A percentile compares a stretch with the other conserved stretches of the same genome.
These are phyloP conservation scores for Cladosporium sp. DNA, from an alignment of 2,329 filamentous ascomycete genomes.

Conservation along the genomic window DNA sequence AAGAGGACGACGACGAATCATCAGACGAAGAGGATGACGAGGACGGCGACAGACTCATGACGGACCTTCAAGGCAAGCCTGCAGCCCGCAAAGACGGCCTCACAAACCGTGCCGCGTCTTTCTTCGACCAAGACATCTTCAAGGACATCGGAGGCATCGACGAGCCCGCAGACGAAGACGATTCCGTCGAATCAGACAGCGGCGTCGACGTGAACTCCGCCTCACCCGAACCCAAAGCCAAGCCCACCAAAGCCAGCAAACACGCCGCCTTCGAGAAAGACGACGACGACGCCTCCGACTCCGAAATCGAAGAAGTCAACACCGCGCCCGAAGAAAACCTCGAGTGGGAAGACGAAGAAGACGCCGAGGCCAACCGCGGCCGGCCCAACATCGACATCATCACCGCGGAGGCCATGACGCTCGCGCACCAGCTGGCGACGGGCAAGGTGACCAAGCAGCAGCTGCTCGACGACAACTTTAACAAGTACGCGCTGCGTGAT, in stretches of 20 bases:
- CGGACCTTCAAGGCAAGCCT: conserved; percentile 50
- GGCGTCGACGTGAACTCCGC: conserved; percentile 32
- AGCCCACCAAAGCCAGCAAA: conserved; percentile 14
- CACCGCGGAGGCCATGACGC: conserved; percentile 97
- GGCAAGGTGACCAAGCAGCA: conserved; percentile 75
- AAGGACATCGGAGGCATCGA: conserved; percentile 67
- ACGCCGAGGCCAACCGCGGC: conserved; percentile 37
- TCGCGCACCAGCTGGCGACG: conserved; percentile 85
- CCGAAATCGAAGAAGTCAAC: conserved; percentile 26
- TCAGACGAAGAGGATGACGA: conserved; percentile 49
- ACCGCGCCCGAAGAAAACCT: conserved; percentile 28
- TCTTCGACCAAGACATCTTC: conserved; percentile 95
- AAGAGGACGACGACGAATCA: conserved; percentile 57
- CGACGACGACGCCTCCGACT: conserved; percentile 21
- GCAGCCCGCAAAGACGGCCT: conserved; percentile 47
- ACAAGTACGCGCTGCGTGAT: conserved; percentile 86
- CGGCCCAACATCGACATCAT: conserved; percentile 89
- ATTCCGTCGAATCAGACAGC: conserved; percentile 33
- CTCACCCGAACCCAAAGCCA: conserved; percentile 18
- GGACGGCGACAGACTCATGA: conserved; percentile 46
- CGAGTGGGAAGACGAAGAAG: conserved; percentile 32
- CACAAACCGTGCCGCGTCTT: conserved; percentile 78
- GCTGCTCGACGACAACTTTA: conserved; percentile 85
- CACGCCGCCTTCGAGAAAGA: conserved; percentile 17
- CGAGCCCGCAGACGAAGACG: conserved; percentile 47